Base-by-base conservation (phyloP, 1,139 yeast genomes). In the Pichia sp. region DNA sequence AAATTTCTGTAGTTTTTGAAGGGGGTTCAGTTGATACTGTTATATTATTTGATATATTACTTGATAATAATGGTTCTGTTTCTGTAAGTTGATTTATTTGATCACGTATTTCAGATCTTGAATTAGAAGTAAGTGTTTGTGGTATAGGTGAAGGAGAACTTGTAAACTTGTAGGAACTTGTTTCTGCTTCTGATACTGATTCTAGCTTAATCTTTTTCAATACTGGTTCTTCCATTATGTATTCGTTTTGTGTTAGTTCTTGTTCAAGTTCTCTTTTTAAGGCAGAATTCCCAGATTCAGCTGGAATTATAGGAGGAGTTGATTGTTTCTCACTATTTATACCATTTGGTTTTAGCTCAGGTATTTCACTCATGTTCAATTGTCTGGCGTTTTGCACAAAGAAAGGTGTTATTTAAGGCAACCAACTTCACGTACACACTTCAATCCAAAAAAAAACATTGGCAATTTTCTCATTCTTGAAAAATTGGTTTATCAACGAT, bases 31-130 rank as follows among this genome's bases (percentile, higher is more conserved):
- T 32, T 15, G 42, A 8, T 29, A 25, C 13, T 7, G 25, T 15
- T n/a, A n/a, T n/a, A n/a, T n/a, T n/a, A n/a, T n/a, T n/a, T 39
- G 53, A 53, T 4, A 55, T 32, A 11, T 32, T 11, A 9, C 3
- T 55, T 26, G 26, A n/a, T 2, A 25, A 24, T 7, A 24, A n/a
- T 23, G 16, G 24, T 3, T 27, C 36, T 7, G 29, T n/a, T 23
- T 29, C 20, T 8, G 43, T 39, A 13, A 39, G 22, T 16, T 40
- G 36, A 18, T 40, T 36, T 22, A 40, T 40, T 32, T 45, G 48
- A 12, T 40, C 45, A n/a, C 20, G 27, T 12, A 45, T 18, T 20
- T 45, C 48, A 11, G 45, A 37, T 25, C 48, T 25, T 24, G 44
- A 41, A 16, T 37, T 41, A 4, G 48, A 38, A 22, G 42, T 45